Evolutionary conservation across 495 filamentous ascomycete genomes (phyloP).

Genomic region (Penicillium mononematosum): DNA sequence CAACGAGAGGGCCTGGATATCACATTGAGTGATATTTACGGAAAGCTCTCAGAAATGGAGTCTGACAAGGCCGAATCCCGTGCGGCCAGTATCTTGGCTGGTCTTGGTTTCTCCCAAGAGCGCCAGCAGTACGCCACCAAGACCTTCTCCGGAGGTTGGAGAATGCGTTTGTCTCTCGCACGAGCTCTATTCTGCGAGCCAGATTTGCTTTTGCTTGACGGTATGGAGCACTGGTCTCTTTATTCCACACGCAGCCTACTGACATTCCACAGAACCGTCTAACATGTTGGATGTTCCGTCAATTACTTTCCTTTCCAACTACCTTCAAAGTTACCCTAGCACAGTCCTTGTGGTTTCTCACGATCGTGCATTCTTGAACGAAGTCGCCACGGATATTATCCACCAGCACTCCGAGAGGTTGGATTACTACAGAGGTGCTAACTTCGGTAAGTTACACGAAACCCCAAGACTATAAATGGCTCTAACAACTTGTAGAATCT

Average conservation of each 20-base stretch:
- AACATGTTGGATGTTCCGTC: slow-evolving; percentile 99
- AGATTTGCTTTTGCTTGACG: slow-evolving; percentile 90
- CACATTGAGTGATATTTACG: slow-evolving; percentile 84
- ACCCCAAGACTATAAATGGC: background rate
- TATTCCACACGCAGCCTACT: slow-evolving; percentile 13
- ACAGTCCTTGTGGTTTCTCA: slow-evolving; percentile 97
- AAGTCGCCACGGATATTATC: slow-evolving; percentile 99
- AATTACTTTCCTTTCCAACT: slow-evolving; percentile 98
- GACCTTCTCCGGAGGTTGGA: slow-evolving; percentile 99
- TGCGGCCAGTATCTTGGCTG: slow-evolving; percentile 92
- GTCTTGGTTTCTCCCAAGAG: slow-evolving; percentile 94
- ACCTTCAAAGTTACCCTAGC: slow-evolving; percentile 90
- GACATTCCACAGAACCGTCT: slow-evolving; percentile 70
- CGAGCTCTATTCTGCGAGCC: slow-evolving; percentile 98
- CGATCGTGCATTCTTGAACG: slow-evolving; percentile 98
- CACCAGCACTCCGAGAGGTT: slow-evolving; percentile 96
- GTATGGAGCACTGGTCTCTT: slow-evolving; percentile 29
- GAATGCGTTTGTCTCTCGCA: slow-evolving; percentile 94
- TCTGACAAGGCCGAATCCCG: slow-evolving; percentile 96
- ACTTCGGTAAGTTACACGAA: slow-evolving; percentile 61
- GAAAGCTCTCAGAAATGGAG: slow-evolving; percentile 97
- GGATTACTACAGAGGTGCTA: slow-evolving; percentile 98
- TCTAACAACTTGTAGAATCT: slow-evolving; percentile 57
- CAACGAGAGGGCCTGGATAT: slow-evolving; percentile 87
- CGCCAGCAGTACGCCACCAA: slow-evolving; percentile 90